Evolutionary conservation across 1,284 basidiomycete genomes (phyloP), one percentile per base, ranked within the genome.

Genomic region (Apiotrichum gamsii): DNA sequence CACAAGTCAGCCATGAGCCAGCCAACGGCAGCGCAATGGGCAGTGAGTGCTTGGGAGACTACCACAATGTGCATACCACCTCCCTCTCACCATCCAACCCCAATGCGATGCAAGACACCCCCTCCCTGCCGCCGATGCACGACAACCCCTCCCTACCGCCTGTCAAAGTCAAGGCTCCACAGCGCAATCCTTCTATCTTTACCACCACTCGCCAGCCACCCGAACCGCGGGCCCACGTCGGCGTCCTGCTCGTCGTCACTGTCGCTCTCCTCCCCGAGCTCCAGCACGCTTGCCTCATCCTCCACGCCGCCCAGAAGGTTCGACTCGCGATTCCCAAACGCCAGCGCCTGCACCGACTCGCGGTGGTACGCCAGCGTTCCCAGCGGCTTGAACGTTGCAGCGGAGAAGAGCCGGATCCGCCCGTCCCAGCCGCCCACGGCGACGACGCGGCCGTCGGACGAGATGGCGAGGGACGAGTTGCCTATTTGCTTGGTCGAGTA

Each of bases 361-460:
- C 87, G 85, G 72, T 91, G 89, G 62, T 87, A 86, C 24, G 74
- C 74, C 2, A 93, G 76, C 5, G 82, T 84, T 4, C 90, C 90
- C 1, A 93, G 80, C 0, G 83, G 69, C 59, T 87, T 90, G 62
- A 87, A 75, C 1, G 77, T 78, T 57, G 81, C 82, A 4, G 84
- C 82, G 0, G 87, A 84, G 69, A 83, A 89, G 9, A 91, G 72
- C 0, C 86, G 80, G 31, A 90, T 77, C 49, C 77, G 80, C 28
- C 90, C 89, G 57, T 93, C 89, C 90, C 90, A 93, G 1, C 88
- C 86, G 3, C 85, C 89, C 1, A 89, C 74, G 0, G 86, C 87
- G 55, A 87, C 85, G 0, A 91, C 80, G 23, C 78, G 77, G 0
- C 82, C 85, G 59, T 86, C 82, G 31, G 80, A 76, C n/a, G 81